A percentile compares a stretch with the other conserved stretches of the same genome.
These are phyloP conservation scores for Wickerhamomyces mucosus DNA, from an alignment of 805 yeast genomes.

Conservation along the genomic window DNA sequence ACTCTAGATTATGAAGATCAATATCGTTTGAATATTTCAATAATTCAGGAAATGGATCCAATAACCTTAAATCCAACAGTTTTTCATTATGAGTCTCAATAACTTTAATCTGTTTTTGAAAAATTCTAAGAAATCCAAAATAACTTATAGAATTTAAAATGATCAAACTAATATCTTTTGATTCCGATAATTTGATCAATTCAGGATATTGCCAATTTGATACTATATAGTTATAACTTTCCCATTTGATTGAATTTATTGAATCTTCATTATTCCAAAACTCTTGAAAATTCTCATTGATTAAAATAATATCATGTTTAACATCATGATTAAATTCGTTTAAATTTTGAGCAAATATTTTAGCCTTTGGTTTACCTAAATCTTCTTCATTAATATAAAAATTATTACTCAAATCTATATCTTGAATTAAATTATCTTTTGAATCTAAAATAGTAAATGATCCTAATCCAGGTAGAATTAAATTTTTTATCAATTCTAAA, in stretches of 20 bases:
- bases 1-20: conserved; percentile 35
- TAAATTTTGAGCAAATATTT: conserved; percentile 30
- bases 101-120: conserved; percentile 49
- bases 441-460: conserved; percentile 50
- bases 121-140: conserved; percentile 49
- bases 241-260: conserved; percentile 27
- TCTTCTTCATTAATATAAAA: conserved; percentile 47
- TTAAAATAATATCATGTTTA: conserved; percentile 7
- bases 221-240: conserved; percentile 39
- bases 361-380: conserved; percentile 32
- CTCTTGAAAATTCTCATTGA: conserved; percentile 3
- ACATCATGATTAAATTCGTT: conserved; percentile 56
- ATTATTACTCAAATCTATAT: conserved; percentile 42
- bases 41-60: conserved; percentile 66
- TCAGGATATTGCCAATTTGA: conserved; percentile 24
- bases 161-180: conserved; percentile 43
- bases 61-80: conserved; percentile 57
- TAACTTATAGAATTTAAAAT: conserved; percentile 48
- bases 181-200: conserved; percentile 32
- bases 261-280: conserved; percentile 7
- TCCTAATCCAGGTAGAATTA: conserved; percentile 71
- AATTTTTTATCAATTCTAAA: conserved; percentile 66
- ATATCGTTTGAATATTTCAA: conserved; percentile 37
- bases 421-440: conserved; percentile 24
- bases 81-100: conserved; percentile 66